Base-by-base conservation (phyloP, 108 stramenopile species). In the Epipyxis sp. region DNA sequence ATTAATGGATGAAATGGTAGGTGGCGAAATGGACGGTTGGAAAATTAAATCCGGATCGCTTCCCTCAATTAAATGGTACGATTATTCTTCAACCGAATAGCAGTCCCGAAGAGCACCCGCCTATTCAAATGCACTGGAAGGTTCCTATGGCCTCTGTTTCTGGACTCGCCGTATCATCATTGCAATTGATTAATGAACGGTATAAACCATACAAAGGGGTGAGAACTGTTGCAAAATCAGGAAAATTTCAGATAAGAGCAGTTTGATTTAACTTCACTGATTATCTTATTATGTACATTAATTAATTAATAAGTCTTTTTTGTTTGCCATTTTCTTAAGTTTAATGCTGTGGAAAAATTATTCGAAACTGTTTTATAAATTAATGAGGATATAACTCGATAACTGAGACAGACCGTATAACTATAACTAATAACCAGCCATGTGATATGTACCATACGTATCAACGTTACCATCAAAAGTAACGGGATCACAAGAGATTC, bases 181-280 rank as follows among this genome's bases (percentile, higher is more conserved):
- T 99, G 34, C 91, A 90, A 59, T 77, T 99, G 1, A 83, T 87
- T 35, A 93, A 92, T 46, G 98, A 99, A 86, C 71, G 79, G 27
- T 99, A 98, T 79, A 86, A 87, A 61, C 97, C 96, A 30, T 97
- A 96, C 92, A 99, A 98, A 86, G 97, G 95, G 2, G 95, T 96
- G 10, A 86, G 93, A 32, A 91, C 92, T 42, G 87, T 94, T 65
- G 89, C 93, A 57, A 91, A 91, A 65, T 89, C 91, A 78, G 95
- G 93, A 0, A 84, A 88, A 1, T 92, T 91, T 78, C 90, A 92
- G 83, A 87, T 96, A 29, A 13, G 71, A 74, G 13, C 71, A 13
- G 20, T 57, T 10, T 74, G 43, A 42, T 20, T 57, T 57, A 16
- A 57, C 20, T 57, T 57, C n/a, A n/a, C n/a, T n/a, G n/a, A n/a